Percentiles rank a stretch among this genome's conserved stretches.
Evolutionary conservation across 2,329 filamentous ascomycete genomes (phyloP).

Genomic region (Fusarium sp.): DNA sequence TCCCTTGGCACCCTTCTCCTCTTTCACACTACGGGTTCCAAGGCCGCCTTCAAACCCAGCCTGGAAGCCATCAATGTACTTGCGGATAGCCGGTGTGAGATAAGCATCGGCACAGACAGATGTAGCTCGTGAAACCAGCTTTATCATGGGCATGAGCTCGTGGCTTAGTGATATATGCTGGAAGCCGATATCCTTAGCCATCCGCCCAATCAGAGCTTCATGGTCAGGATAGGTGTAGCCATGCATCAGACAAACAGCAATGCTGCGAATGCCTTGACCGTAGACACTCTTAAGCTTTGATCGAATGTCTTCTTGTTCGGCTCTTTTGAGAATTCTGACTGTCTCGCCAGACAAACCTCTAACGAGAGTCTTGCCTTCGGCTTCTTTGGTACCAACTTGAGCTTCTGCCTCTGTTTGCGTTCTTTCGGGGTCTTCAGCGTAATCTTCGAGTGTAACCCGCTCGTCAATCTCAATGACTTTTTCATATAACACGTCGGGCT

Average conservation of each 20-base stretch:
- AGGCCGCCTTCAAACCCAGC: conserved; percentile 82
- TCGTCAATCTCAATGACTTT: conserved; percentile 89
- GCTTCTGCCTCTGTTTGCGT: conserved; percentile 62
- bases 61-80: conserved; percentile 75
- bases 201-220: conserved; percentile 76
- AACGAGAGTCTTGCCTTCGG: conserved; percentile 66
- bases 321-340: conserved; percentile 70
- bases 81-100: conserved; percentile 53
- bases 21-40: conserved; percentile 76
- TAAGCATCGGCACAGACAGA: conserved; percentile 56
- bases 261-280: conserved; percentile 74
- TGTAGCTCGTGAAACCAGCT: conserved; percentile 52
- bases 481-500: conserved; percentile 87
- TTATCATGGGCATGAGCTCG: conserved; percentile 55
- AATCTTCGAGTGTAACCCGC: conserved; percentile 89
- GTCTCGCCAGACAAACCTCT: conserved; percentile 74
- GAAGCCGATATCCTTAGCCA: conserved; percentile 79
- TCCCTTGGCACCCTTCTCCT: conserved; percentile 69
- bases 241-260: conserved; percentile 92
- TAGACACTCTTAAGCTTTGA: conserved; percentile 69
- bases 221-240: conserved; percentile 91
- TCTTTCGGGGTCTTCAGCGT: conserved; percentile 83
- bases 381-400: conserved; percentile 57
- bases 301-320: conserved; percentile 62
- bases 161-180: conserved; percentile 72